Evolutionary conservation across 345 rosid genomes (phyloP), one percentile per base, ranked within the genome.

Genomic region (Diplotaxis tenuifolia): DNA sequence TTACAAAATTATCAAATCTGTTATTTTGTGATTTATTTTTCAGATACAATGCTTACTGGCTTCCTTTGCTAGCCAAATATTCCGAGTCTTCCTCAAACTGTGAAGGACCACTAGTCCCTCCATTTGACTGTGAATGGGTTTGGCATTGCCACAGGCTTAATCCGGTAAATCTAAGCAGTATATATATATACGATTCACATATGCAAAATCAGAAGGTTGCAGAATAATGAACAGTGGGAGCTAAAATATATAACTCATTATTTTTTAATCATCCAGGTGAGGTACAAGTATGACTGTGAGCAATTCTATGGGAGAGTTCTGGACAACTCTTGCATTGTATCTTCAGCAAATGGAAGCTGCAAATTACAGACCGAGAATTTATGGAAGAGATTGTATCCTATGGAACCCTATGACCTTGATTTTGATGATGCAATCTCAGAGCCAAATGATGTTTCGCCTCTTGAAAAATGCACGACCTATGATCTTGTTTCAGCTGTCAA

Each of bases 11-110:
- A 12, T 36, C 42, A 36, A 36, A 36, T 10, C 42, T 9, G 14
- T 36, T 9, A 11, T 10, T 10, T 36, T 8, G 42, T 36, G 14
- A 10, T 63, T 3, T 18, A 0, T n/a, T 63, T 2, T 78, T 71
- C 81, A 92, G 96, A 83, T 92, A 92, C 73, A 89, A 87, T 78
- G 88, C 89, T 68, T 86, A 82, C 47, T 89, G 96, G 97, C 96
- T 89, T 83, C 97, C 96, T 28, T 78, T 92, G 86, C 94, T 92
- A 16, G 91, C 92, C 47, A 84, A 84, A 75, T 82, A 79, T 50
- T 40, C 80, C 0, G 85, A 82, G 23, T 15, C 69, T 36, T 79
- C 85, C 7, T 60, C 53, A 27, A 38, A 78, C 80, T 75, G 14
- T 7, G 94, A 87, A 62, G 83, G 87, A 75, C 87, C 86, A 40